Evolutionary conservation across 2,329 filamentous ascomycete species (phyloP), one percentile per base, ranked within the genome.

Genomic region (Onygenales sp.): DNA sequence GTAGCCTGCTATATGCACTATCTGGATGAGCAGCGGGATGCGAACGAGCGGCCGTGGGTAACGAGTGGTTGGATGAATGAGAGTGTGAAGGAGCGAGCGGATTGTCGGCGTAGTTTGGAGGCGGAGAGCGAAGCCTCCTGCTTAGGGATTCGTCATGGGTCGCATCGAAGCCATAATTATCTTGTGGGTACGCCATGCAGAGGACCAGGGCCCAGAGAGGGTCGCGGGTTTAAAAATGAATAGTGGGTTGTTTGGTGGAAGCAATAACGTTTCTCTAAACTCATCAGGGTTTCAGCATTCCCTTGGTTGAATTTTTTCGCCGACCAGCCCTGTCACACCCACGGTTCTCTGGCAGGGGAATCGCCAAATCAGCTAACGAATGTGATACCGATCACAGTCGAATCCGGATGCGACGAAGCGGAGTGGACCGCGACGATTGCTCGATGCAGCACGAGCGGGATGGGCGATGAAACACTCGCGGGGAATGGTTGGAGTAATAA

Each of bases 21-120:
- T 59, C 57, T 7, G 57, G 58, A 49, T 58, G 59, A 10, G 58
- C 49, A 10, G 54, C 52, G 5, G 62, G 59, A 48, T 62, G 60
- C 14, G 46, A 43, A 42, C 56, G 53, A 51, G 53, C 38, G 14
- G 17, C n/a, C 11, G 43, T 33, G 35, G 8, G 38, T 42, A 21
- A 42, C 31, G 50, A 33, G 42, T 36, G 49, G 17, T 39, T 13
- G 21, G 43, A 43, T 38, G 46, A 21, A 41, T 11, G 10, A 31
- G 21, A 32, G 36, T 21, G 33, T 50, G 38, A 44, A 43, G 41
- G 45, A 46, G 42, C 39, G 44, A 13, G 49, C 35, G 17, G 36
- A 11, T 50, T 35, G 21, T 43, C 53, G 51, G 14, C 33, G 33
- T 39, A 38, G 21, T 10, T n/a, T 2, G 36, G 21, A 21, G 48